phyloP scores from a whole-genome alignment of 2,329 filamentous ascomycete genomes.

The Colletotrichum sp. region DNA sequence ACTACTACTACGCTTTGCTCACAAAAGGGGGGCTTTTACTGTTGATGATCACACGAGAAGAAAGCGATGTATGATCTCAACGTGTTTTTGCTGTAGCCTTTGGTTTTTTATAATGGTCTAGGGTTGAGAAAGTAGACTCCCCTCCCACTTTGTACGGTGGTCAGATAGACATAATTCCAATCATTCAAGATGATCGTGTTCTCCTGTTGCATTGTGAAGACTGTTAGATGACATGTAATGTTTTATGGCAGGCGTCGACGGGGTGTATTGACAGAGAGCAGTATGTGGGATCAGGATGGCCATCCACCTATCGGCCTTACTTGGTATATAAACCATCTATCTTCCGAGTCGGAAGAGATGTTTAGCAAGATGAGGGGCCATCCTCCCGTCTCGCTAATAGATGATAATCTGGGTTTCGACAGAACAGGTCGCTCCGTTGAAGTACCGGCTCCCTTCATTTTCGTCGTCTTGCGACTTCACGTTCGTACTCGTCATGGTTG shows the following conservation, averaged over 20 bases:
- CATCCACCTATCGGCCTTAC: no score
- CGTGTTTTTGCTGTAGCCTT: not conserved
- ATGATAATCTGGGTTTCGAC: not conserved
- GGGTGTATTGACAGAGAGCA: not conserved
- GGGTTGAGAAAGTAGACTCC: not conserved
- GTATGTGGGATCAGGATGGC: no score
- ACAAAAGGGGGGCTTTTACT: not conserved
- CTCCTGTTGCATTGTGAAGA: no score
- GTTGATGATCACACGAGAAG: not conserved
- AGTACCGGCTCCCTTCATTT: not conserved
- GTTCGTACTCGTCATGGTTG: not conserved
- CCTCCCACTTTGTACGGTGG: not conserved
- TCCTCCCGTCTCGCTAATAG: not conserved
- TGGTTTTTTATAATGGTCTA: not conserved
- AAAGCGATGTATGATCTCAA: not conserved
- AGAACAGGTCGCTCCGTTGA: not conserved
- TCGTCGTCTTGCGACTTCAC: no score
- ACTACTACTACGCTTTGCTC: not conserved
- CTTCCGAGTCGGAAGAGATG: not conserved
- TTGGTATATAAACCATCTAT: not conserved
- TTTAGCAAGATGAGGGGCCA: not conserved
- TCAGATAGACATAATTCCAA: constrained; percentile 3
- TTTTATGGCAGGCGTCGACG: not conserved
- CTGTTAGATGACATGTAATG: no score
- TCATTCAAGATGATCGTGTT: not conserved